A percentile compares a stretch with the other conserved stretches of the same genome.
Conservation (phyloP, 176 grass and related monocot genomes). For the Guadua angustifolia region DNA sequence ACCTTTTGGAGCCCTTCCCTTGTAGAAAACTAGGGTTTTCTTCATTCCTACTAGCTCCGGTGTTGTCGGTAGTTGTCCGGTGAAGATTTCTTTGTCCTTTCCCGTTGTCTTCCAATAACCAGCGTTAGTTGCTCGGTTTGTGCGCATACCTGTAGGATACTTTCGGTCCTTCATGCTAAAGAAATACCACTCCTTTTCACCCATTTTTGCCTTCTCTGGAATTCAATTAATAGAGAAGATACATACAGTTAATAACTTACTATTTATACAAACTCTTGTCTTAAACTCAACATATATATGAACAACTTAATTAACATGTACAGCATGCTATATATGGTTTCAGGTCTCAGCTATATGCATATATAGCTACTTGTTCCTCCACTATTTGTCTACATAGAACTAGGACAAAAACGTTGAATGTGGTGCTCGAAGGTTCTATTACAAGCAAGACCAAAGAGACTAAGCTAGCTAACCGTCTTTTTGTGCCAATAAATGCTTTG, state of each 20-base stretch:
- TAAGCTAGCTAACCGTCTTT: background rate
- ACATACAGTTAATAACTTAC: background rate
- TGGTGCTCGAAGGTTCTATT: background rate
- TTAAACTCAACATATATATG: background rate
- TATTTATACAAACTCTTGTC: background rate
- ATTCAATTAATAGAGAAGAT: background rate
- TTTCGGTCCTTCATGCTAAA: slow-evolving; percentile 77
- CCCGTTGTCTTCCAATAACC: slow-evolving; percentile 92
- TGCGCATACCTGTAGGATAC: slow-evolving; percentile 80
- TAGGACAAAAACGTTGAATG: background rate
- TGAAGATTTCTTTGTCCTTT: slow-evolving; percentile 84
- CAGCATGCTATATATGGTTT: background rate
- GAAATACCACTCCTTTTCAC: slow-evolving; percentile 98
- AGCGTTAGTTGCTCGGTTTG: slow-evolving; percentile 76
- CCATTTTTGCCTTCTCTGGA: slow-evolving; percentile 80
- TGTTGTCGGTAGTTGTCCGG: slow-evolving; percentile 8
- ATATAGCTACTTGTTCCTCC: background rate
- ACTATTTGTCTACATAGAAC: background rate
- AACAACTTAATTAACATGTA: background rate
- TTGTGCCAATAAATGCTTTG: background rate
- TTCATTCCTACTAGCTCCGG: slow-evolving; percentile 77
- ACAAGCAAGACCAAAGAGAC: background rate
- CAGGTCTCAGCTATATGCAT: background rate
- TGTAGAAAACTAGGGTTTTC: slow-evolving; percentile 95
- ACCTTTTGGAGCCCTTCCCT: slow-evolving; percentile 84